phyloP scores from a whole-genome alignment of 495 filamentous ascomycete species.

The Penicillium daleae region DNA sequence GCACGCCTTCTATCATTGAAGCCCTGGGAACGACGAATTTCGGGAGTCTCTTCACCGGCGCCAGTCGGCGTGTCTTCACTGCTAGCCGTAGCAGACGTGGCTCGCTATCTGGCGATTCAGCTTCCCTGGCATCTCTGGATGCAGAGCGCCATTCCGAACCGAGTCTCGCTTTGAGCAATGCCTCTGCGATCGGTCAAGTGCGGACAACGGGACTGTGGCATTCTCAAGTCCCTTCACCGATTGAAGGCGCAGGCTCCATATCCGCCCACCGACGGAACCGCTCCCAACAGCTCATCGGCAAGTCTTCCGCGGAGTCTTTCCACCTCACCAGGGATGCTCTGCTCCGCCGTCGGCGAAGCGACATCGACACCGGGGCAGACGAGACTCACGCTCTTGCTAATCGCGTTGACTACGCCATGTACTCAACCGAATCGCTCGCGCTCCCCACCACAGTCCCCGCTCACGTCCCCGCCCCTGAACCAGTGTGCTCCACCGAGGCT shows the following conservation, averaged over 20 bases:
- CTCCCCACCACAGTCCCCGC: conserved; percentile 31
- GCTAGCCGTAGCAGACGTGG: conserved; percentile 53
- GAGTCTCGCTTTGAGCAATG: conserved; percentile 62
- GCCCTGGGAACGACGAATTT: conserved; percentile 52
- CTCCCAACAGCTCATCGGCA: conserved; percentile 22
- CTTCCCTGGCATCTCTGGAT: conserved; percentile 55
- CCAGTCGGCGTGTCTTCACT: conserved; percentile 52
- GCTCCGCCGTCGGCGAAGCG: conserved; percentile 38
- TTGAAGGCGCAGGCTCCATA: conserved; percentile 21
- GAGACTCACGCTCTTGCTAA: conserved; percentile 16
- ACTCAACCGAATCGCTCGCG: conserved; percentile 29
- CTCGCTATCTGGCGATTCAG: conserved; percentile 60
- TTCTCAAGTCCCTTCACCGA: conserved; percentile 24
- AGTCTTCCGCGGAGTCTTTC: conserved; percentile 50
- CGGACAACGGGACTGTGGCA: conserved; percentile 53
- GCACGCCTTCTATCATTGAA: conserved; percentile 51
- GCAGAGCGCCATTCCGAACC: conserved; percentile 67
- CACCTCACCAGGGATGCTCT: conserved; percentile 47
- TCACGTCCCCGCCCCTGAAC: conserved; percentile 37
- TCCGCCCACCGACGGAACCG: conserved; percentile 26
- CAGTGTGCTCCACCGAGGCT: conserved; percentile 51
- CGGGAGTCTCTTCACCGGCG: conserved; percentile 60
- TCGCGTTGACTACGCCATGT: conserved; percentile 34
- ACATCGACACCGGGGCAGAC: conserved; percentile 38
- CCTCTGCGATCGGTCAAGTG: conserved; percentile 65